Evolutionary conservation across 2,329 filamentous ascomycete species (phyloP), one percentile per base, ranked within the genome.

Genomic region (Cephalotrichum gorgonifer): DNA sequence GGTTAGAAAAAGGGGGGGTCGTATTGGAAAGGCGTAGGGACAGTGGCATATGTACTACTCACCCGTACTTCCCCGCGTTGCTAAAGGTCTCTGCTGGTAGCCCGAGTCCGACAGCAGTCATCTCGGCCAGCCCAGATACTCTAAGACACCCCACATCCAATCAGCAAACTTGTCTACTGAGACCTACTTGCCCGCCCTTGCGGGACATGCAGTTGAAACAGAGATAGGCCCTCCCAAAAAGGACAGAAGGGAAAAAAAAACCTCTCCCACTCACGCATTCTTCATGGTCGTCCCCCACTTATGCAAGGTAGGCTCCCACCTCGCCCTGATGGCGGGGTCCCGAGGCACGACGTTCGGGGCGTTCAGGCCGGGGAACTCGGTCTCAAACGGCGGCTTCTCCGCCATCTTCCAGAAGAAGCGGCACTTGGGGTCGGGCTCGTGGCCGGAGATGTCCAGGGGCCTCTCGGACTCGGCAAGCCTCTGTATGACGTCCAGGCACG

Each of bases 351-450:
- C 68, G 20, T 81, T 81, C 2, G 63, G 55, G 1, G 77, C 74
- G 50, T 80, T 79, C 17, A 81, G 60, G 0, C 66, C 71, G 1
- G 76, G 76, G 52, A 79, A 81, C 51, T 68, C 57, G 1, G 77
- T 79, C 59, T 69, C 60, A 53, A 76, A 78, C 0, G 77, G 76
- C 23, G 75, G 71, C 47, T 54, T 51, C 56, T 79, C 73, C 11
- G 66, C 71, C 74, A 81, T 78, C 52, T 74, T 65, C 78, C 78
- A 81, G 61, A 81, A 81, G 67, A 81, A 81, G 41, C 78, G 70
- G 56, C 76, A 80, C 62, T 81, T 81, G 35, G 78, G 78, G 50
- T 81, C 78, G 0, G 78, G 78, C 26, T 67, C 58, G 58, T 81
- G 77, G 6, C 60, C 75, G n/a, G 62, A 55, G 54, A 81, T 75